Percentiles rank a stretch among this genome's conserved stretches.
Conservation (phyloP, 1,284 basidiomycete species). For the Apiotrichum mycotoxinovorans region DNA sequence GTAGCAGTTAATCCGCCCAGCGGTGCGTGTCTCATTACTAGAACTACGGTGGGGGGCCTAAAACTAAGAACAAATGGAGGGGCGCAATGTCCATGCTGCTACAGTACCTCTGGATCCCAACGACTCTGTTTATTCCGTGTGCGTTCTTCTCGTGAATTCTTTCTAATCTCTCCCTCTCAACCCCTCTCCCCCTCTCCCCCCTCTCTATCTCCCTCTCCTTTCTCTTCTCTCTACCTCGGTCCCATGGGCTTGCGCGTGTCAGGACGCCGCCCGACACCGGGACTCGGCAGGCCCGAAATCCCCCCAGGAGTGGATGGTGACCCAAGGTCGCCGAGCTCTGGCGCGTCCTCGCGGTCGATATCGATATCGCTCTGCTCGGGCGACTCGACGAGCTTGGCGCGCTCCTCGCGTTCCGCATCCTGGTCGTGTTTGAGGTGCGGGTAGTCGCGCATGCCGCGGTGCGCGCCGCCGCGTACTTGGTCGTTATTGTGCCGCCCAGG, state of each 20-base stretch:
- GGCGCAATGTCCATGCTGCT: too few relatives aligned
- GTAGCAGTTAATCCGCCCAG: too few relatives aligned
- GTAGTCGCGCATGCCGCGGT: slow-evolving; percentile 34
- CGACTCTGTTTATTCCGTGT: too few relatives aligned
- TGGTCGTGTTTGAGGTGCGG: slow-evolving; percentile 31
- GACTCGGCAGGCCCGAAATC: neutral
- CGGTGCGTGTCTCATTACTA: too few relatives aligned
- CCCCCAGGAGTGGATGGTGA: neutral
- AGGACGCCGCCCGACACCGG: neutral
- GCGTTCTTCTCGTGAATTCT: too few relatives aligned
- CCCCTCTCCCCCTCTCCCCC: neutral
- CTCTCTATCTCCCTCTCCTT: neutral
- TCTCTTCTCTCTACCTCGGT: neutral
- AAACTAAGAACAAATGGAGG: too few relatives aligned
- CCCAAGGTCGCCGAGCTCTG: too few relatives aligned
- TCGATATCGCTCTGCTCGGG: neutral
- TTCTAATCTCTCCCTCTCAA: neutral
- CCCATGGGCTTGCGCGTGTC: neutral
- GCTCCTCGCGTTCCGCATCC: slow-evolving; percentile 33
- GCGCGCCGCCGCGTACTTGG: slow-evolving; percentile 23
- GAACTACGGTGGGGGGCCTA: too few relatives aligned
- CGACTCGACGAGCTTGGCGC: slow-evolving; percentile 26
- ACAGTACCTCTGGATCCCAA: too few relatives aligned
- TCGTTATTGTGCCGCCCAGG: neutral
- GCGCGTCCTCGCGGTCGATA: too few relatives aligned